A percentile compares a stretch with the other conserved stretches of the same genome.
Evolutionary conservation across 2,329 filamentous ascomycete species (phyloP).

Genomic region (Paecilomyces fulvus): DNA sequence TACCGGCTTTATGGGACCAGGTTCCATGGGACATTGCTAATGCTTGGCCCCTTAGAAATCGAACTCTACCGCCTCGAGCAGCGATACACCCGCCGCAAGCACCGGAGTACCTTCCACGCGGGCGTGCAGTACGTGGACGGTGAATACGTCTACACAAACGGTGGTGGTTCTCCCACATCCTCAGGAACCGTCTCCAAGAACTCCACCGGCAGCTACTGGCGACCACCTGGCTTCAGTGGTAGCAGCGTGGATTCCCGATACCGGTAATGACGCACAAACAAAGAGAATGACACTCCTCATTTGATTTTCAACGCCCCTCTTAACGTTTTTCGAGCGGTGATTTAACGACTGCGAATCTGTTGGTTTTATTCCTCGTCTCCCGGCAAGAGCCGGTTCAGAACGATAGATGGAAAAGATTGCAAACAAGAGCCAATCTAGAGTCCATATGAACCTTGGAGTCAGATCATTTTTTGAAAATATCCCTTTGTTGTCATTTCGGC

Average conservation of each 20-base stretch:
- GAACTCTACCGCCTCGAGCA: slow-evolving; percentile 94
- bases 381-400: neutral
- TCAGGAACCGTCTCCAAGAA: slow-evolving; percentile 32
- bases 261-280: slow-evolving; percentile 12
- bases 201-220: slow-evolving; percentile 27
- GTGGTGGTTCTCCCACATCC: slow-evolving; percentile 19
- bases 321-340: neutral
- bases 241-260: slow-evolving; percentile 19
- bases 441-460: neutral
- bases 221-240: slow-evolving; percentile 18
- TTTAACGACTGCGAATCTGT: neutral
- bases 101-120: slow-evolving; percentile 80
- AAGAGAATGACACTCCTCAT: neutral
- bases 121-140: slow-evolving; percentile 90
- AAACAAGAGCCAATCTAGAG: neutral
- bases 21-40: slow-evolving; percentile 1
- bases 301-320: neutral
- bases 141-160: slow-evolving; percentile 71
- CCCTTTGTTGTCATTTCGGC: neutral
- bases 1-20: neutral
- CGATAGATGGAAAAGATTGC: neutral
- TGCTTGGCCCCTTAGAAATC: slow-evolving; percentile 43
- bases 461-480: neutral
- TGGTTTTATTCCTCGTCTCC: neutral
- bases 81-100: slow-evolving; percentile 84